These are phyloP conservation scores for Picea abies DNA, from an alignment of 83 land plant genomes.

Conservation along the genomic window DNA sequence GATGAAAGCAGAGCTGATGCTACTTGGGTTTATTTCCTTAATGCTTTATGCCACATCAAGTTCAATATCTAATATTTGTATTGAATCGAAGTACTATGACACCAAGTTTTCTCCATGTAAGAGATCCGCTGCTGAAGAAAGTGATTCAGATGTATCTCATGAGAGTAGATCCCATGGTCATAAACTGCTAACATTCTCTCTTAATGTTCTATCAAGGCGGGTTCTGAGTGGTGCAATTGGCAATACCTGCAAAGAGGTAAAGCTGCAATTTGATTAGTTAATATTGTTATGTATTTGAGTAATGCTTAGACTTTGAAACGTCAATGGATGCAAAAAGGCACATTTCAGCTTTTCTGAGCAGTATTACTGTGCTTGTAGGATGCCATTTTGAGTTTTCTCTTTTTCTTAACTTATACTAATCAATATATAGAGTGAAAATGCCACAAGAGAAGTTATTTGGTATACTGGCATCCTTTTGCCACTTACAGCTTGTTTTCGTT, in stretches of 20 bases:
- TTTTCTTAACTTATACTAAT: neutral
- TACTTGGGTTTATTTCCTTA: constrained; percentile 81
- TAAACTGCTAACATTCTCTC: constrained; percentile 25
- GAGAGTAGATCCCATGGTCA: constrained; percentile 23
- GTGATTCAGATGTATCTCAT: constrained; percentile 19
- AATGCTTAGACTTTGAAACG: neutral
- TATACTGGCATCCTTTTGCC: neutral
- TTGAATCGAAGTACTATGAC: constrained; percentile 67
- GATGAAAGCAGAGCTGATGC: constrained; percentile 74
- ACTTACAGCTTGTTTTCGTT: neutral
- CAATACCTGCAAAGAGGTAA: constrained; percentile 51
- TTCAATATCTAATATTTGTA: constrained; percentile 63
- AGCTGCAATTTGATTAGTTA: constrained; percentile 2
- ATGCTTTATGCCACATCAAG: constrained; percentile 70
- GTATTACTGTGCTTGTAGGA: neutral
- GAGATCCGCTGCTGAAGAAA: constrained; percentile 38
- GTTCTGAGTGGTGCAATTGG: constrained; percentile 25
- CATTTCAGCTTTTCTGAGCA: neutral
- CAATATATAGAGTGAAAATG: neutral
- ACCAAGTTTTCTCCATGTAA: constrained; percentile 65
- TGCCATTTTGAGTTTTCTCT: neutral
- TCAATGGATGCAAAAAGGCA: neutral
- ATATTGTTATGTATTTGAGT: neutral
- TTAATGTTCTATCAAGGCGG: constrained; percentile 39
- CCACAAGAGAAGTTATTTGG: neutral